Evolutionary conservation across 345 rosid genomes (phyloP), one percentile per base, ranked within the genome.

Genomic region (Hirschfeldia incana): DNA sequence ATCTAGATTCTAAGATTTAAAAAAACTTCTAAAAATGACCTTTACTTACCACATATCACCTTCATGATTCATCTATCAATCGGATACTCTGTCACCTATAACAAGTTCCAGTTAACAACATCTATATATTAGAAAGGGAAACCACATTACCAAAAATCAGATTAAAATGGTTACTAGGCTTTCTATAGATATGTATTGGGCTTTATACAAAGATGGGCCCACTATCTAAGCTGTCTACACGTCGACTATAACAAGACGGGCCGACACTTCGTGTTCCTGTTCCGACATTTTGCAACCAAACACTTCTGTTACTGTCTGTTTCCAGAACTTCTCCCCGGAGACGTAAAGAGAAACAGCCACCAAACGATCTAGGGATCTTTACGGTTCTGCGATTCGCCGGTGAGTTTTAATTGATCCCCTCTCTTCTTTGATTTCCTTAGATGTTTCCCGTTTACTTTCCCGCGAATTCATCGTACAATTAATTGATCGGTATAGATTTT

Each of bases 341-440:
- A 37, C 81, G 72, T 15, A 10, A 4, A 37, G 62, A 46, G 7
- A 66, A 42, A 10, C 21, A 39, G 13, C 46, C 27, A 6, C 64
- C 75, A 13, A 51, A 27, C 49, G 60, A 68, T 49, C 55, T 13
- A 49, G 55, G 55, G 27, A 68, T 6, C 69, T 57, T 61, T 15
- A 26, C 63, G 64, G 69, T 49, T 73, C 55, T 49, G 6, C 55
- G 55, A 61, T 68, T 74, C 67, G 32, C 67, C 70, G 74, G 82
- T 74, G 65, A 74, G 75, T 68, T 79, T 36, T 5, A 0, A 8
- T 73, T 15, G 12, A 36, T 61, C 46, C 0, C 5, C 26, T 61
- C 12, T 15, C 1, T 1, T n/a, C 32, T 30, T 69, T 27, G 58
- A 53, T 77, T 34, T 70, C 12, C n/a, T 28, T 55, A 34, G 16